Evolutionary conservation across 176 grass and related monocot genomes (phyloP), one percentile per base, ranked within the genome.

Genomic region (Panicum miliaceum): DNA sequence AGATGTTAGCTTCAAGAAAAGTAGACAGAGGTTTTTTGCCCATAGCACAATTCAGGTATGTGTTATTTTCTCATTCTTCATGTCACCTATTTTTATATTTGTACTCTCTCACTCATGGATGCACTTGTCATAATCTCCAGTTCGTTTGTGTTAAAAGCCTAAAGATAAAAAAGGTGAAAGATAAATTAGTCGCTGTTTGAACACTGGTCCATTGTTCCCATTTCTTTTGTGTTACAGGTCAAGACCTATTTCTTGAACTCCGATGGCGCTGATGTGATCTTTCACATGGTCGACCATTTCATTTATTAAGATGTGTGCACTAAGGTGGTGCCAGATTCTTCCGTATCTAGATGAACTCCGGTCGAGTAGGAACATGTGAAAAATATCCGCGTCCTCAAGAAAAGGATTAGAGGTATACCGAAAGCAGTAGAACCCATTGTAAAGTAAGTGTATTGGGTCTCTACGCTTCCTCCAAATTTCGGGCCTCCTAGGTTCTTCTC

Each of bases 21-120:
- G 89, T 40, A 86, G 48, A 79, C 96, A 96, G 75, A 94, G 71
- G 68, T 25, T 98, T 90, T 92, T 98, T 36, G 96, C 96, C 63
- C 96, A 98, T 63, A 93, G 87, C 87, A 94, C 96, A 12, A 98
- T 98, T 85, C 93, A 95, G 96, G 96, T 95, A 88, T 83, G 35
- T 48, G 61, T n/a, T 88, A 6, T 5, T 35, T 81, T 77, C 14
- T 41, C 6, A 25, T 73, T 43, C 35, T 56, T 83, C 12, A 29
- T 63, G 34, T 78, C 57, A 38, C 26, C 25, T 58, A 71, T 43
- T 65, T 73, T 60, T 4, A 23, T 16, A 41, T 62, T 19, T 6
- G 7, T 64, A 57, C 13, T 47, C 32, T n/a, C 78, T 37, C 53
- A 16, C 47, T 12, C 8, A 32, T 57, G 6, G 48, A 59, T 53